A percentile compares a stretch with the other conserved stretches of the same genome.
phyloP scores from a whole-genome alignment of 139 green algal species.

The Haematococcus lacustris region DNA sequence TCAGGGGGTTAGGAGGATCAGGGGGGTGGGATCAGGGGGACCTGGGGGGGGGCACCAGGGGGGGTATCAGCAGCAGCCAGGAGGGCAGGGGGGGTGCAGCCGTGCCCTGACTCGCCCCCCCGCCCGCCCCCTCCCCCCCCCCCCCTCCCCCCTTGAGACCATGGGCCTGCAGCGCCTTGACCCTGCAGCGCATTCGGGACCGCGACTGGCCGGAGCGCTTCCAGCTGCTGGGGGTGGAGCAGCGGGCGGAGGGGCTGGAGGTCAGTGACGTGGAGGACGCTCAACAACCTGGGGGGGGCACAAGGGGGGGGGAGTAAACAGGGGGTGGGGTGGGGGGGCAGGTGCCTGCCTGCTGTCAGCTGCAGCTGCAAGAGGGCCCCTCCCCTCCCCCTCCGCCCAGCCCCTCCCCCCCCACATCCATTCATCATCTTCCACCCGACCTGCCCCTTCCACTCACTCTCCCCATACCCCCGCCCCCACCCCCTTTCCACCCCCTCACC shows the following conservation, averaged over 20 bases:
- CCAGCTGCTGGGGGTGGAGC: constrained; percentile 47
- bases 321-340: background rate
- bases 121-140: no score
- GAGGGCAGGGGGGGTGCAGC: no score
- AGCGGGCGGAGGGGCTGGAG: background rate
- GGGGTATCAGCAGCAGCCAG: no score
- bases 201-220: constrained; percentile 77
- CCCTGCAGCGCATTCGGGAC: constrained; percentile 53
- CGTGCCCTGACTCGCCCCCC: no score
- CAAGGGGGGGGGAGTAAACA: no score
- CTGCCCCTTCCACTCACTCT: background rate
- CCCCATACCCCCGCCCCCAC: background rate
- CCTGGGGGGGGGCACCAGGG: no score
- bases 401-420: background rate
- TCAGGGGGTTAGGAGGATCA: no score
- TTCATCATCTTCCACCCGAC: background rate
- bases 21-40: no score
- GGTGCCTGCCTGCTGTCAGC: background rate
- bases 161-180: no score
- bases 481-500: no score
- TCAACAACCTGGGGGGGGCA: background rate
- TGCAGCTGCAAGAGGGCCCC: background rate
- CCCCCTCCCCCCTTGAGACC: no score
- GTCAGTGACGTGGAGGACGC: background rate
- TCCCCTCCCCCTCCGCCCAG: background rate